Percentiles rank a stretch among this genome's conserved stretches.
Conservation (phyloP, 2,329 filamentous ascomycete genomes). For the Paecilomyces dactylethromorphus region DNA sequence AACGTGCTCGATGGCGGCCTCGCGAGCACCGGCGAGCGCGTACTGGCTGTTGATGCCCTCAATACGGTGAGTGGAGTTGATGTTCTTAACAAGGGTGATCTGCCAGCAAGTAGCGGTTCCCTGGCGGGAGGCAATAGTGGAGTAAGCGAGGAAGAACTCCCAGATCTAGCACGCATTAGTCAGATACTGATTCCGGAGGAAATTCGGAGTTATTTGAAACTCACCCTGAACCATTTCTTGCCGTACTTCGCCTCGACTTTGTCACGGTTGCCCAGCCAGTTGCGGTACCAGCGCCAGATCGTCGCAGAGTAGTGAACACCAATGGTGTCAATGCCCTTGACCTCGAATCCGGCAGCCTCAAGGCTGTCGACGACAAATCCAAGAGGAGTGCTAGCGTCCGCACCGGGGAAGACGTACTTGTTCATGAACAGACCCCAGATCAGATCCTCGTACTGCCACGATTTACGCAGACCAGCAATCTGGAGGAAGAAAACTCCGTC, state of each 20-base stretch:
- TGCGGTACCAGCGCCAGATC: conserved; percentile 96
- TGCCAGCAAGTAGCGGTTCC: conserved; percentile 81
- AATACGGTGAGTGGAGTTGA: conserved; percentile 78
- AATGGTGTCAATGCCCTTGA: conserved; percentile 88
- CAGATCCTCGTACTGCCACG: conserved; percentile 96
- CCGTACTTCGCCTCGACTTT: conserved; percentile 95
- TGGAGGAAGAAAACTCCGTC: conserved; percentile 95
- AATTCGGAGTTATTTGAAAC: conserved; percentile 28
- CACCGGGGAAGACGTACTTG: conserved; percentile 97
- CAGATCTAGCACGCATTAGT: conserved; percentile 56
- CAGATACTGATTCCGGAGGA: not conserved
- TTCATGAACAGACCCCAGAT: conserved; percentile 99
- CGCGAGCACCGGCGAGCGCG: conserved; percentile 60
- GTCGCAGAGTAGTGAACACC: conserved; percentile 97
- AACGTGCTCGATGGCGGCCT: conserved; percentile 32
- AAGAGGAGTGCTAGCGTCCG: conserved; percentile 88
- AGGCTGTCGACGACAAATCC: conserved; percentile 79
- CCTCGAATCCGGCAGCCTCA: conserved; percentile 80
- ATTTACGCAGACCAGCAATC: conserved; percentile 86
- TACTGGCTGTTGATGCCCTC: conserved; percentile 66
- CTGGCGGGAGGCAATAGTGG: conserved; percentile 76
- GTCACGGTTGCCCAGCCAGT: conserved; percentile 91
- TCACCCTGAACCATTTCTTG: conserved; percentile 86
- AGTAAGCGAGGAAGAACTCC: conserved; percentile 85
- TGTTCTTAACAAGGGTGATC: conserved; percentile 80